Base-by-base conservation (phyloP, 305 asterid genomes). In the Fraxinus ornus region DNA sequence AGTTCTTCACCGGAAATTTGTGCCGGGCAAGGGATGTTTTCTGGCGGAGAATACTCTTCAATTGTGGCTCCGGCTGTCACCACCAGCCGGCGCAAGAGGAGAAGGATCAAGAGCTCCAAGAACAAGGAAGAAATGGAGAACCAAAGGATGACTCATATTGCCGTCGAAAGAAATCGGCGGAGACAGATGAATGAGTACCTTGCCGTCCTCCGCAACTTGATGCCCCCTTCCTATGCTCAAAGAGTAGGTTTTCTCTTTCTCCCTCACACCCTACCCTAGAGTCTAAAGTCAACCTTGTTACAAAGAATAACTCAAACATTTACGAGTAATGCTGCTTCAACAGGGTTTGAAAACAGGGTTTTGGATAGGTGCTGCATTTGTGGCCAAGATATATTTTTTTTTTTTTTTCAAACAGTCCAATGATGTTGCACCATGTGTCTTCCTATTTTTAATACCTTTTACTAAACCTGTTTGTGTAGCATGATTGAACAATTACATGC, bases 91-190 rank as follows among this genome's bases (percentile, higher is more conserved):
- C 86, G 90, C 66, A 91, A 91, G 87, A 82, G 94, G 17, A 80
- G 92, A 84, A 84, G 94, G 80, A 77, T 87, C 6, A 91, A 82
- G 86, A 84, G 83, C 21, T 6, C 24, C 26, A 93, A 92, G 89
- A 92, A 91, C 84, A 84, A 84, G 85, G 95, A 93, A 81, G 92
- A 93, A 52, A 87, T 91, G 86, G 97, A 91, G 86, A 93, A 83
- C 62, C 97, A 93, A 70, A 87, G 97, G 85, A 90, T 90, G 93
- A 91, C 93, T 70, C 97, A 93, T 85, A 93, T 93, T 80, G 94
- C 97, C 7, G 97, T 92, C 21, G 97, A 93, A 87, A 89, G 97
- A 80, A 93, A 93, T 76, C 94, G 97, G 82, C 92, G 97, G 22
- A 76, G 90, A 9, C 97, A 91, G 86, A 91, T 93, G 95, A 93